Evolutionary conservation across 2,329 filamentous ascomycete genomes (phyloP).

Genomic region (Aspergillus pseudonomiae): DNA sequence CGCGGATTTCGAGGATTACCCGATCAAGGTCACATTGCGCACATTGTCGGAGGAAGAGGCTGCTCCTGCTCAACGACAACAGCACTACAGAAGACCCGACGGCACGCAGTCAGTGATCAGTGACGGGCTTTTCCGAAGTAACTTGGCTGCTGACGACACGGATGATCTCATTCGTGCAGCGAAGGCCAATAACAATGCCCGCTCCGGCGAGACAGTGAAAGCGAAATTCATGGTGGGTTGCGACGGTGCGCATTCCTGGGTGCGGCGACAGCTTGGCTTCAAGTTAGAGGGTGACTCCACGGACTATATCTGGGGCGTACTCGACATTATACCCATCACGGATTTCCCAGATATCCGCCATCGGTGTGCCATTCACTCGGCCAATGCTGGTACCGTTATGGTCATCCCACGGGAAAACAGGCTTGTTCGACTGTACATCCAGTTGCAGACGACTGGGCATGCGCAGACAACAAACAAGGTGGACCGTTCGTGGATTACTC

Average conservation of each 20-base stretch:
- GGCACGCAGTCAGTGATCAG: conserved; percentile 32
- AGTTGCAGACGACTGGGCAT: conserved; percentile 53
- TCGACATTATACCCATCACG: conserved; percentile 57
- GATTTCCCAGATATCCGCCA: conserved; percentile 64
- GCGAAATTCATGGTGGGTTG: conserved; percentile 69
- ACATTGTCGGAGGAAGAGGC: conserved; percentile 63
- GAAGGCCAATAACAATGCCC: conserved; percentile 1
- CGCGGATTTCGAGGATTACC: conserved; percentile 57
- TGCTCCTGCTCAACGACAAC: conserved; percentile 48
- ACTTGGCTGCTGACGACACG: conserved; percentile 60
- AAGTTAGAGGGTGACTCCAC: conserved; percentile 59
- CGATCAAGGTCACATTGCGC: conserved; percentile 62
- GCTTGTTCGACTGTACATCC: conserved; percentile 67
- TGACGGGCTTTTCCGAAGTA: conserved; percentile 65
- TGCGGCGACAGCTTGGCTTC: conserved; percentile 60
- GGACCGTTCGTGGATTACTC: conserved; percentile 66
- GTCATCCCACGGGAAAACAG: conserved; percentile 67
- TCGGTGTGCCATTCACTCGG: conserved; percentile 62
- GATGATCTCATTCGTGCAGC: conserved; percentile 50
- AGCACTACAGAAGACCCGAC: conserved; percentile 18
- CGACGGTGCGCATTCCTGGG: conserved; percentile 71
- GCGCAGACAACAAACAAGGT: conserved; percentile 47
- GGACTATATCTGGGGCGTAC: conserved; percentile 50
- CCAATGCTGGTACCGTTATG: conserved; percentile 61
- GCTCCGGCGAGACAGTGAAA: conserved; percentile 47